Evolutionary conservation across 2,329 filamentous ascomycete genomes (phyloP).

Genomic region (Colletotrichum sp.): DNA sequence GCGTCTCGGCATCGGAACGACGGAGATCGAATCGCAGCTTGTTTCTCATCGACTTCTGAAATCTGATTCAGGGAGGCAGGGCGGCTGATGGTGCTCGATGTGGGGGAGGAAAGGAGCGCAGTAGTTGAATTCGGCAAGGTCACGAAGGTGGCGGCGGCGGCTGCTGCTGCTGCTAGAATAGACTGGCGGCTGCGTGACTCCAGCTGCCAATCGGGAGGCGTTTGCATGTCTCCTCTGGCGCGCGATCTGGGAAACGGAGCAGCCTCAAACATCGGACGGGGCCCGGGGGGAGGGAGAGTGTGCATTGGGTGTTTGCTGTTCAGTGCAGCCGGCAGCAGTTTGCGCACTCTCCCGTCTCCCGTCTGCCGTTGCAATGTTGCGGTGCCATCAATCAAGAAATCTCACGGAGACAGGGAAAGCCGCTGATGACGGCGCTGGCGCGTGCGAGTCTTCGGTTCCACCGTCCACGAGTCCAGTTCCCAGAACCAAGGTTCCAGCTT

Average conservation of each 20-base stretch:
- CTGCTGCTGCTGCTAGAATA: neutral
- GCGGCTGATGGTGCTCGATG: neutral
- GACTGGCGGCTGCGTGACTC: slow-evolving; percentile 1
- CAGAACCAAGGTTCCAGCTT: neutral
- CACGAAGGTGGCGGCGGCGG: neutral
- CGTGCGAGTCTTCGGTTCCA: neutral
- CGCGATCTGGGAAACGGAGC: neutral
- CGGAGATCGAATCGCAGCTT: slow-evolving; percentile 7
- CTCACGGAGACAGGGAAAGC: neutral
- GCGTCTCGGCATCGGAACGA: neutral
- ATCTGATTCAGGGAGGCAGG: slow-evolving; percentile 1
- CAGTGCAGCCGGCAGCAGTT: neutral
- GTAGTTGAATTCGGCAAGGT: too few species aligned
- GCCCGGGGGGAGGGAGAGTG: neutral
- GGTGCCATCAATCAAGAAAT: neutral
- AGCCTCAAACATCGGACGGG: neutral
- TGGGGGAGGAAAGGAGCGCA: neutral
- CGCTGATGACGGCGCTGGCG: neutral
- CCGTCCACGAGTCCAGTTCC: neutral
- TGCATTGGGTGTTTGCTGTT: neutral
- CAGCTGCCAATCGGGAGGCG: slow-evolving; percentile 11
- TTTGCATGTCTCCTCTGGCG: neutral
- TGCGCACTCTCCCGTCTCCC: neutral
- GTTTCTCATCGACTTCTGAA: neutral
- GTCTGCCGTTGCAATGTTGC: neutral